A percentile compares a stretch with the other conserved stretches of the same genome.
Conservation (phyloP, 306 rosid genomes). For the Quercus mongolica region DNA sequence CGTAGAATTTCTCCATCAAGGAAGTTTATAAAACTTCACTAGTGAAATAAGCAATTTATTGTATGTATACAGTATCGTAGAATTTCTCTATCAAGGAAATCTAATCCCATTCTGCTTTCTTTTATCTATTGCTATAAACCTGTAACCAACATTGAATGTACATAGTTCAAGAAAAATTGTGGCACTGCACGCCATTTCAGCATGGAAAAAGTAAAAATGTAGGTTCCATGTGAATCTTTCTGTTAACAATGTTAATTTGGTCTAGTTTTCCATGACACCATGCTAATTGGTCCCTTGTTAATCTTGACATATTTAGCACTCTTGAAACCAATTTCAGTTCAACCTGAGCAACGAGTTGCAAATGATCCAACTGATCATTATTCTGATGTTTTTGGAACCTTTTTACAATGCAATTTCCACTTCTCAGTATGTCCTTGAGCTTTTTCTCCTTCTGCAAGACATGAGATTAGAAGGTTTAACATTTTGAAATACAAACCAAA, state of each 20-base stretch:
- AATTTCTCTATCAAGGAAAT: background rate
- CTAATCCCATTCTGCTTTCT: background rate
- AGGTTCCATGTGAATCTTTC: conserved; percentile 64
- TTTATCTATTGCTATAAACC: conserved; percentile 19
- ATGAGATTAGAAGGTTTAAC: background rate
- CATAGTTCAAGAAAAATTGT: background rate
- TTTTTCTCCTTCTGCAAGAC: conserved; percentile 63
- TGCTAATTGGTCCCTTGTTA: conserved; percentile 55
- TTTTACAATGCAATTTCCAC: conserved; percentile 63
- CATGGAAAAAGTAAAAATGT: conserved; percentile 73
- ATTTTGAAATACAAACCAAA: background rate
- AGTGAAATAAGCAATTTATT: background rate
- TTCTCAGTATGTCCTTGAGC: conserved; percentile 66
- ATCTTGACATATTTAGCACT: conserved; percentile 62
- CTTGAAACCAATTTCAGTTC: conserved; percentile 70
- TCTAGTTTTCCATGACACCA: conserved; percentile 72
- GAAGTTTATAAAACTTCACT: background rate
- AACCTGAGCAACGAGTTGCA: conserved; percentile 60
- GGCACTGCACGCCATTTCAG: conserved; percentile 23
- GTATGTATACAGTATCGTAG: background rate
- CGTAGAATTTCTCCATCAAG: no score
- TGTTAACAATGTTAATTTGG: conserved; percentile 44
- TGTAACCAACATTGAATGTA: background rate
- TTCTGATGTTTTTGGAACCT: conserved; percentile 68
- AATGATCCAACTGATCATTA: conserved; percentile 38